Evolutionary conservation across 345 rosid genomes (phyloP), one percentile per base, ranked within the genome.

Genomic region (Corchorus capsularis): DNA sequence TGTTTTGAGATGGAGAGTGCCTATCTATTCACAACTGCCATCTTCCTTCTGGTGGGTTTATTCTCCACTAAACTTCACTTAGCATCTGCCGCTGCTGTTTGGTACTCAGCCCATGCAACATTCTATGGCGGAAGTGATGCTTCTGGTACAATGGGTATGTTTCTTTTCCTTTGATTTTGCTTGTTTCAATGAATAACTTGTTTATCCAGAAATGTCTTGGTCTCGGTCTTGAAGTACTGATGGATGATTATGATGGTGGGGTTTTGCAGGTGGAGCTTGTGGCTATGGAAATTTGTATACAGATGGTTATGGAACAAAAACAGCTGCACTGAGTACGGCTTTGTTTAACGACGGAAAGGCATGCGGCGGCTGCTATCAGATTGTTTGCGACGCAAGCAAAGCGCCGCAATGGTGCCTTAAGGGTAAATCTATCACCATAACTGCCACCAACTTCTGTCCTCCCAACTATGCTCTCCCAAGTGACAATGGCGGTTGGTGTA

Each of bases 401-500:
- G 93, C 84, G 64, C 92, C 89, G 1, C 80, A 80, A 54, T 92
- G 95, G 95, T 91, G 91, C 67, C 89, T 81, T 68, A 80, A 77
- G 61, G 93, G 96, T 14, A 88, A 78, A 69, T 86, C 72, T 55
- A 87, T 91, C 46, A 85, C 90, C 49, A 85, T 93, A 53, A 93
- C 95, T 0, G 96, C 96, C 19, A 91, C 93, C 39, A 93, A 93
- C 77, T 91, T 88, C 72, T 93, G 97, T 78, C 97, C 97, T 8
- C 97, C 97, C 1, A 91, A 93, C 62, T 86, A 63, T 32, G 89
- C 84, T 17, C 87, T 80, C 39, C 85, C 94, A 4, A 91, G 49
- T 43, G 90, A 93, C 77, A 85, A 93, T 80, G 93, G 94, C 0
- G 96, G 96, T 9, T 93, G 97, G 96, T 91, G 96, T 72, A 91